Evolutionary conservation across 768 basidiomycete genomes (phyloP).

Genomic region (Naematelia encephala): DNA sequence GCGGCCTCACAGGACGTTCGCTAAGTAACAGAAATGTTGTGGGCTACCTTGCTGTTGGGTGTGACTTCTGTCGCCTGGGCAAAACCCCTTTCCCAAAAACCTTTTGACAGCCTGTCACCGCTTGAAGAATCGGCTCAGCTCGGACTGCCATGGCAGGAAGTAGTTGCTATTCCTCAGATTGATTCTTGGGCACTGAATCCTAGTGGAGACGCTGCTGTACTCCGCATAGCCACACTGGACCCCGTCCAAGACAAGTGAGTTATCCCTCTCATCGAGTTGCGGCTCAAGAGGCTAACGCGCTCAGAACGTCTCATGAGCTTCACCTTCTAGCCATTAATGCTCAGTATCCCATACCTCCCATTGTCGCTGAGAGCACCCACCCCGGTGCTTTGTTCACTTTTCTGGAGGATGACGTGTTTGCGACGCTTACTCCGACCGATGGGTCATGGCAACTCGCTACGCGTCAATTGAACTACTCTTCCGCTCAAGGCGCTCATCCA

Average conservation of each 20-base stretch:
- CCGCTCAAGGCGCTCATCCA: constrained; percentile 8
- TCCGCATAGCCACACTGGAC: constrained; percentile 6
- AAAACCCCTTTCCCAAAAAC: neutral
- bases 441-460: neutral
- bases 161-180: constrained; percentile 5
- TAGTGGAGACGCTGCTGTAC: constrained; percentile 22
- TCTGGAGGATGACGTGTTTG: constrained; percentile 11
- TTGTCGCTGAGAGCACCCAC: constrained; percentile 4
- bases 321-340: constrained; percentile 24
- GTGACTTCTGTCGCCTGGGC: neutral
- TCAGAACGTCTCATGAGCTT: constrained; percentile 14
- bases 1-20: no score
- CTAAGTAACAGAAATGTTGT: neutral
- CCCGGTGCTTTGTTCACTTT: constrained; percentile 12
- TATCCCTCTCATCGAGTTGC: no score
- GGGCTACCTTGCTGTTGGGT: neutral
- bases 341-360: constrained; percentile 17
- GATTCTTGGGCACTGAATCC: constrained; percentile 25
- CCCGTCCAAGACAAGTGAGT: neutral
- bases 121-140: neutral
- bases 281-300: no score
- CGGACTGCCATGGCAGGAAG: neutral
- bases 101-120: neutral
- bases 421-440: constrained; percentile 6
- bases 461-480: constrained; percentile 13